Evolutionary conservation across 345 rosid genomes (phyloP).

Genomic region (Populus euphratica): DNA sequence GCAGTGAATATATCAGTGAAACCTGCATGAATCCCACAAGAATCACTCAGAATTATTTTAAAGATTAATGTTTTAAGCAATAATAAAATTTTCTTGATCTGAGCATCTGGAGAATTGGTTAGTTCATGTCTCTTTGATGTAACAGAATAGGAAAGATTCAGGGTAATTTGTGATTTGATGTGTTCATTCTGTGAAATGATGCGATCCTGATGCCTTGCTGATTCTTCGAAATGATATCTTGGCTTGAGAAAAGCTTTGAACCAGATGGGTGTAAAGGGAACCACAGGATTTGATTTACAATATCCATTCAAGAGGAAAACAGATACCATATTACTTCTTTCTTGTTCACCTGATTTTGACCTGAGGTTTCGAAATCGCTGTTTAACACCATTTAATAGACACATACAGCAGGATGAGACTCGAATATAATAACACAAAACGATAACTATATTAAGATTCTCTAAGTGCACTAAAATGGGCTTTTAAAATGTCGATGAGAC

Average conservation of each 20-base stretch:
- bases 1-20: slow-evolving; percentile 59
- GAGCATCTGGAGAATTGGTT: too few species aligned
- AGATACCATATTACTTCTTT: neutral
- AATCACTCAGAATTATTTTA: neutral
- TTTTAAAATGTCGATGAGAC: neutral
- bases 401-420: neutral
- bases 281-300: slow-evolving; percentile 6
- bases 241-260: slow-evolving; percentile 14
- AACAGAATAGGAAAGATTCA: neutral
- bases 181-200: neutral
- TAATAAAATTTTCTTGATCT: neutral
- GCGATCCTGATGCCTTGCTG: neutral
- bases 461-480: slow-evolving; percentile 10
- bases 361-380: neutral
- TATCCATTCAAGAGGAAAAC: neutral
- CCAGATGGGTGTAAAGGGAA: slow-evolving; percentile 5
- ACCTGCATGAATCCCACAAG: slow-evolving; percentile 28
- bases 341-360: neutral
- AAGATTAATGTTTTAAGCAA: neutral
- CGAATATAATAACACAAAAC: slow-evolving; percentile 1
- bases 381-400: neutral
- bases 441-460: slow-evolving; percentile 10
- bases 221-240: neutral
- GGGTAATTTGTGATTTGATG: neutral
- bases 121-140: neutral